These are phyloP conservation scores for Barnettozyma populi DNA, from an alignment of 805 yeast genomes.

Conservation along the genomic window DNA sequence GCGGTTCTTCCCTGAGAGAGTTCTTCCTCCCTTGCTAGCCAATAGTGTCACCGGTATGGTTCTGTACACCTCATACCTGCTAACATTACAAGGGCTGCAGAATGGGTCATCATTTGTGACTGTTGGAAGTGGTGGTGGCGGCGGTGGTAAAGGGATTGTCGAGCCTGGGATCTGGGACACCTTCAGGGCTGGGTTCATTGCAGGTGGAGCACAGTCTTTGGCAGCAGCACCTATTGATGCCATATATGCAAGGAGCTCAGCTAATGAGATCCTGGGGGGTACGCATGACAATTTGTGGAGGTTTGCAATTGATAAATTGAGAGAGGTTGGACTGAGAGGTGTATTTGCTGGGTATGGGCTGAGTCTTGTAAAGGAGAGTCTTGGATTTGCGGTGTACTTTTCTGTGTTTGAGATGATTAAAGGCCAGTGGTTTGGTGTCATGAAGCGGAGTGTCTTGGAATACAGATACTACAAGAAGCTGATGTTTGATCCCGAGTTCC, in stretches of 20 bases:
- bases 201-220: constrained; percentile 83
- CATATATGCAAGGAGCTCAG: constrained; percentile 72
- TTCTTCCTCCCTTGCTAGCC: constrained; percentile 82
- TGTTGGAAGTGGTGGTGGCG: constrained; percentile 13
- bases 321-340: constrained; percentile 72
- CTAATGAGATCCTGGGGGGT: constrained; percentile 66
- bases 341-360: constrained; percentile 88
- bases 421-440: constrained; percentile 52
- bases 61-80: constrained; percentile 75
- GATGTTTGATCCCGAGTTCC: constrained; percentile 23
- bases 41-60: constrained; percentile 88
- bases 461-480: constrained; percentile 37
- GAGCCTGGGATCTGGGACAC: constrained; percentile 43
- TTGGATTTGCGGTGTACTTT: constrained; percentile 83
- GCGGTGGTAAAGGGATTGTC: not conserved
- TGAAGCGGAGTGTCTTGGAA: constrained; percentile 40
- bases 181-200: constrained; percentile 72
- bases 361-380: constrained; percentile 68
- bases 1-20: constrained; percentile 72
- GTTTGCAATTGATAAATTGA: constrained; percentile 63
- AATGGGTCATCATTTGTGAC: constrained; percentile 16
- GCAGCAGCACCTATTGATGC: constrained; percentile 96
- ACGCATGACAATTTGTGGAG: constrained; percentile 69
- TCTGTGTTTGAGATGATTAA: constrained; percentile 75
- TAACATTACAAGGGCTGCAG: constrained; percentile 39